Conservation (phyloP, 73 alveolate genomes). For the Tetrahymena thermophila region DNA sequence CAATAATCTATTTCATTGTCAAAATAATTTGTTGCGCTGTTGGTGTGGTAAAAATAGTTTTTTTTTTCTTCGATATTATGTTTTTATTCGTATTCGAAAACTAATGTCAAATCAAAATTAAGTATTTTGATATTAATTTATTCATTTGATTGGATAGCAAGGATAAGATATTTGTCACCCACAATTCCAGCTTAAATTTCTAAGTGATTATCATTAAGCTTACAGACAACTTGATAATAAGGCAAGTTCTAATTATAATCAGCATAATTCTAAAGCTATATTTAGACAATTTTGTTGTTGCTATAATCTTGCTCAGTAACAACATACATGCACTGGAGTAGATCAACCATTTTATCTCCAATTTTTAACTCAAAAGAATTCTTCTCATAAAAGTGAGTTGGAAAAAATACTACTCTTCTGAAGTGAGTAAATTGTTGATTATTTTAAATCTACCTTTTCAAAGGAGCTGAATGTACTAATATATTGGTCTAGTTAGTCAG, state of each 20-base stretch:
- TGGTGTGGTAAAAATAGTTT: neutral
- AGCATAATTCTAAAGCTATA: neutral
- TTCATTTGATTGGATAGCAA: neutral
- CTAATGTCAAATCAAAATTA: neutral
- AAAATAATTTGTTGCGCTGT: neutral
- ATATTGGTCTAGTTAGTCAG: neutral
- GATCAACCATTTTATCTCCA: neutral
- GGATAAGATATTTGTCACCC: neutral
- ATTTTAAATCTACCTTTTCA: neutral
- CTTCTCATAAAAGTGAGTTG: neutral
- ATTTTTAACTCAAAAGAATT: neutral
- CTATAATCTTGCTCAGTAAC: neutral
- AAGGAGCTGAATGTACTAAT: neutral
- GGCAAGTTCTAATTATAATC: neutral
- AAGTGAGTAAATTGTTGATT: neutral
- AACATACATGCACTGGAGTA: neutral
- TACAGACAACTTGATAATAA: neutral
- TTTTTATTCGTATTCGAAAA: neutral
- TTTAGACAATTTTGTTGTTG: neutral
- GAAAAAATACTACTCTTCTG: neutral
- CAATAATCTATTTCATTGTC: neutral
- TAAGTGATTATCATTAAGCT: neutral
- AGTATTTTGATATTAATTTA: neutral
- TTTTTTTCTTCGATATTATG: neutral
- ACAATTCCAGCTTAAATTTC: neutral